Evolutionary conservation across 352 stramenopile genomes (phyloP).

Genomic region (Globisporangium echinulatum): DNA sequence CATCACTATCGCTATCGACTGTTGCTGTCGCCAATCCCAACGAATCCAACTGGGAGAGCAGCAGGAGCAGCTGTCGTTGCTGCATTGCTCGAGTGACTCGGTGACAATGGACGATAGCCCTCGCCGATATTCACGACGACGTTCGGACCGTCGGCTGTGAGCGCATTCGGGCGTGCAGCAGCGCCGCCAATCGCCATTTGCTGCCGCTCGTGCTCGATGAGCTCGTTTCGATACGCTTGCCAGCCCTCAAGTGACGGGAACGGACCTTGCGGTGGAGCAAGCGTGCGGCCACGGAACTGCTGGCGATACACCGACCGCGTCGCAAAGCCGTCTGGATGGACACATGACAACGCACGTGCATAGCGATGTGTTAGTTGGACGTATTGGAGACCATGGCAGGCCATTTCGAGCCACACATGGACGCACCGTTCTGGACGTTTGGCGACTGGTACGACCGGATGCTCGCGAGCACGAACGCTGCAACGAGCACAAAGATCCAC

Average conservation of each 20-base stretch:
- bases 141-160: background rate
- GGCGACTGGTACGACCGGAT: constrained; percentile 3
- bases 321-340: constrained; percentile 3
- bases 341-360: too few species aligned
- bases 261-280: constrained; percentile 12
- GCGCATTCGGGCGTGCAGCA: background rate
- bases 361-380: background rate
- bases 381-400: background rate
- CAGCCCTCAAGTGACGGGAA: constrained; percentile 25
- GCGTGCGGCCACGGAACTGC: constrained; percentile 10
- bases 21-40: too few species aligned
- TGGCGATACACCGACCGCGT: constrained; percentile 12
- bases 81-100: background rate
- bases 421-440: background rate
- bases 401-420: background rate
- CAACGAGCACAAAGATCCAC: constrained; percentile 18
- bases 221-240: constrained; percentile 36
- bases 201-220: constrained; percentile 32
- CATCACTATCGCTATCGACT: too few species aligned
- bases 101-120: constrained; percentile 3
- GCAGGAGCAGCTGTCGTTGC: background rate
- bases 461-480: constrained; percentile 6
- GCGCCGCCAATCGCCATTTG: background rate
- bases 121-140: constrained; percentile 4
- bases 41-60: background rate